A percentile compares a stretch with the other conserved stretches of the same genome.
Evolutionary conservation across 2,329 filamentous ascomycete species (phyloP).

Genomic region (Monosporascus sp.): DNA sequence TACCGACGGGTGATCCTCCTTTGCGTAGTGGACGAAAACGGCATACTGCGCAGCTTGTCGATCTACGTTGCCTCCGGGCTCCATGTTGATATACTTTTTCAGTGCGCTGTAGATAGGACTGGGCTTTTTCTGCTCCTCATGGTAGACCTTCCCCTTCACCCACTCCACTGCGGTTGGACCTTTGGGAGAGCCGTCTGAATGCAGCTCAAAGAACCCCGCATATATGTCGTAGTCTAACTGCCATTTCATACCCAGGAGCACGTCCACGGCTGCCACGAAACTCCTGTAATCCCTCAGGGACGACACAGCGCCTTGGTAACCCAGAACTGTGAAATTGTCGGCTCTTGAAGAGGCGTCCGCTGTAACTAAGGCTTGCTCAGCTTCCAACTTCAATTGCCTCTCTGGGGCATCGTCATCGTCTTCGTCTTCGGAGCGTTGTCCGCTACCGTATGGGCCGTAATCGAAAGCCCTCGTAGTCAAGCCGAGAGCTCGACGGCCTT

Average conservation of each 20-base stretch:
- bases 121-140: neutral
- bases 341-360: neutral
- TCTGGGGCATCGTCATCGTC: neutral
- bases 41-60: neutral
- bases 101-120: constrained; percentile 8
- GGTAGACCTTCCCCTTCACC: constrained; percentile 7
- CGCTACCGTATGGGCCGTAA: neutral
- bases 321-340: constrained; percentile 1
- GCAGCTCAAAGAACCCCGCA: constrained; percentile 13
- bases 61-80: too few species aligned
- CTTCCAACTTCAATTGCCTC: too few species aligned
- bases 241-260: constrained; percentile 8
- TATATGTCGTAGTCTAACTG: constrained; percentile 9
- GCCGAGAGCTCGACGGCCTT: too few species aligned
- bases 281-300: neutral
- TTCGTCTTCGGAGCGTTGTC: neutral
- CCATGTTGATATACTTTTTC: neutral
- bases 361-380: too few species aligned
- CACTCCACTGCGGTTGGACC: neutral
- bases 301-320: constrained; percentile 11
- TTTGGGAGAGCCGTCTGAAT: neutral
- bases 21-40: constrained; percentile 13
- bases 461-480: too few species aligned
- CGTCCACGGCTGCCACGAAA: constrained; percentile 11
- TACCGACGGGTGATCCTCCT: constrained; percentile 7